phyloP scores from a whole-genome alignment of 495 filamentous ascomycete genomes.

The Penicillium steckii region DNA sequence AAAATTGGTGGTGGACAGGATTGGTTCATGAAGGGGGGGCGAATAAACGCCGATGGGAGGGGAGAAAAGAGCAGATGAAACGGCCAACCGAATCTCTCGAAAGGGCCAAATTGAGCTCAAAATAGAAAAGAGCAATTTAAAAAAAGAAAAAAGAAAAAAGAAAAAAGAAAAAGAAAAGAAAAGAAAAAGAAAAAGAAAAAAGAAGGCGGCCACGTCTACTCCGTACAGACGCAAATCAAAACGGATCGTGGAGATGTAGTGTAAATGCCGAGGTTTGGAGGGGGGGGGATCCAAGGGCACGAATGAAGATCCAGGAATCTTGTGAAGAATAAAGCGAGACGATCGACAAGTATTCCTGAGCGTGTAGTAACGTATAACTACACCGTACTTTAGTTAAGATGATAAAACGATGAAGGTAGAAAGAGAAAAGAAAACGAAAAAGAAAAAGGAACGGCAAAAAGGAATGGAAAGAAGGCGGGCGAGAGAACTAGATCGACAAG shows the following conservation, averaged over 20 bases:
- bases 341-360: background rate
- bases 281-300: slow-evolving; percentile 10
- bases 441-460: slow-evolving; percentile 8
- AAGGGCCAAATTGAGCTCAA: no score
- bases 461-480: slow-evolving; percentile 3
- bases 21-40: background rate
- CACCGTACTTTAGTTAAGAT: background rate
- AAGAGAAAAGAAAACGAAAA: slow-evolving; percentile 19
- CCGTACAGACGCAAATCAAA: slow-evolving; percentile 15
- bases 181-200: background rate
- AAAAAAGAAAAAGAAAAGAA: background rate
- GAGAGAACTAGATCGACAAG: slow-evolving; percentile 31
- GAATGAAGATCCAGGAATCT: slow-evolving; percentile 25
- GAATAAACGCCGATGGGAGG: slow-evolving; percentile 2
- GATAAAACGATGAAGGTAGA: slow-evolving; percentile 32
- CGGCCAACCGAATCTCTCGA: background rate
- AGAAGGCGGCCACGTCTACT: slow-evolving; percentile 10
- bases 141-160: slow-evolving; percentile 4
- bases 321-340: slow-evolving; percentile 8
- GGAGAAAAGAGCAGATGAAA: background rate
- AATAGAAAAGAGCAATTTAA: background rate
- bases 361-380: background rate
- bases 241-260: slow-evolving; percentile 17
- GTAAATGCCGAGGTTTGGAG: slow-evolving; percentile 30
- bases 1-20: background rate